Percentiles rank a stretch among this genome's conserved stretches.
phyloP scores from a whole-genome alignment of 116 monocot genomes.

The Thalassia testudinum region DNA sequence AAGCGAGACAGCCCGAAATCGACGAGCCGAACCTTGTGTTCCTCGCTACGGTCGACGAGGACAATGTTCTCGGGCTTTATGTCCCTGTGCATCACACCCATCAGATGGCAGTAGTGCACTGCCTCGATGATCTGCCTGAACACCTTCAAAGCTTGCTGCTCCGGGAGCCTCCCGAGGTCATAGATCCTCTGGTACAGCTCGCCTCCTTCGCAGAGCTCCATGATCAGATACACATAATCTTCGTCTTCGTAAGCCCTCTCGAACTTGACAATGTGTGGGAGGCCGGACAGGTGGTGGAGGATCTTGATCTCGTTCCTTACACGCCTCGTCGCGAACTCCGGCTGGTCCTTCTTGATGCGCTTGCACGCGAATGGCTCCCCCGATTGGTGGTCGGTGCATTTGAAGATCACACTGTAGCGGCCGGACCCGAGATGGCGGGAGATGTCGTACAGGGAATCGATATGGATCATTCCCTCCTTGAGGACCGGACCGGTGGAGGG shows the following conservation, averaged over 20 bases:
- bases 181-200: not conserved
- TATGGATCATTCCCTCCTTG: too few species aligned
- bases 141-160: not conserved
- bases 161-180: not conserved
- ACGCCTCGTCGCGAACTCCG: too few species aligned
- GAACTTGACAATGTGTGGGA: not conserved
- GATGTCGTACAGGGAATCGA: too few species aligned
- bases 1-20: conserved; percentile 65
- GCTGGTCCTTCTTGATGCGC: too few species aligned
- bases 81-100: not conserved
- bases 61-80: conserved; percentile 5
- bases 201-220: not conserved
- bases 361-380: too few species aligned
- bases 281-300: not conserved
- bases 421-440: too few species aligned
- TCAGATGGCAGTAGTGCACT: not conserved
- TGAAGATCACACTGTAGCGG: too few species aligned
- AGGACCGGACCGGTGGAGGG: too few species aligned
- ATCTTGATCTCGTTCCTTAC: too few species aligned
- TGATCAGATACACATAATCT: not conserved
- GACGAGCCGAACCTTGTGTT: conserved; percentile 34
- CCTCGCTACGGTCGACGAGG: conserved; percentile 29
- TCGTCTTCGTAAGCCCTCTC: not conserved
- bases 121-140: not conserved
- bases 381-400: too few species aligned